Base-by-base conservation (phyloP, 1,139 yeast species). In the Debaryomyces psychrophilus region DNA sequence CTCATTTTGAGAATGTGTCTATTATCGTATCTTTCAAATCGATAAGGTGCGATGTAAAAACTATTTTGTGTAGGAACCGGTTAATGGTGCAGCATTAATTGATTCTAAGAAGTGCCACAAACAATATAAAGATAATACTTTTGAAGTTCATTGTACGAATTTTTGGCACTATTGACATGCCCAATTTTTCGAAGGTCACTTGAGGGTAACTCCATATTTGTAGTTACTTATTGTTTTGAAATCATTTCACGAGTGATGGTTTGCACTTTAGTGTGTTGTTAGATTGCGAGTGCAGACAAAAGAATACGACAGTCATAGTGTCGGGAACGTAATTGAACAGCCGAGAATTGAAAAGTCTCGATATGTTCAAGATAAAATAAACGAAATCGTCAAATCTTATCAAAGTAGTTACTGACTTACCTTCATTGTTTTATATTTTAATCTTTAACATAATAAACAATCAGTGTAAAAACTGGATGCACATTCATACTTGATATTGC, bases 1-100 rank as follows among this genome's bases (percentile, higher is more conserved):
- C 71, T 57, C 23, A 41, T 40, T 38, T 54, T 60, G 34, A 65
- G 52, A 20, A 64, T 59, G 5, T 58, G 50, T 5, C 69, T 69
- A 5, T 48, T 36, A n/a, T 52, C 41, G 7, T 42, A 42, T 31
- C 50, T 41, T 42, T 64, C 65, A 31, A 46, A 58, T 7, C 61
- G 65, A 4, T 34, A 39, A 7, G 68, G 66, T 12, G 62, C 50
- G 3, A 20, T 31, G 44, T 65, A 64, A 44, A 65, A 65, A 8
- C 49, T 48, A 49, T 64, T 69, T n/a, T 55, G 49, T 12, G 48
- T 31, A 4, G 58, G 58, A 4, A 33, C 33, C 40, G 3, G 31
- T 17, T 18, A 27, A 14, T 17, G 40, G 40, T 5, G 14, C 31
- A 17, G 40, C 31, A 37, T 26, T 9, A 12, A 17, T 17, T 14